Conservation (phyloP, 345 rosid genomes). For the Corymbia maculata region DNA sequence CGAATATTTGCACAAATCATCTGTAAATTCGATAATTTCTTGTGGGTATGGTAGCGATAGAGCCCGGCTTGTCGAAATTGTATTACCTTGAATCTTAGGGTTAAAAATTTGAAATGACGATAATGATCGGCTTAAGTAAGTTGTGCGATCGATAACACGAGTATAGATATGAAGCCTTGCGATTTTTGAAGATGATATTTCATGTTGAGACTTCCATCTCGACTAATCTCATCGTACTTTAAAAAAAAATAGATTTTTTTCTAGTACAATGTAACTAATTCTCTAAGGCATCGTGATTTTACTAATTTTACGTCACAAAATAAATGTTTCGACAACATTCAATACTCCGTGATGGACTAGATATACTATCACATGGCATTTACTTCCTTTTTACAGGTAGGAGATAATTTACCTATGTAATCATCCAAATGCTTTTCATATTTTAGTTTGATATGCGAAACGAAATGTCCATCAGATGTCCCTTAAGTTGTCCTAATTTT, state of each 20-base stretch:
- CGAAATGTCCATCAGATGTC: background rate
- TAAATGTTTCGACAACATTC: fast-evolving
- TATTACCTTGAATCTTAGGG: background rate
- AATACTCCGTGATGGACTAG: fast-evolving
- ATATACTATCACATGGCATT: fast-evolving
- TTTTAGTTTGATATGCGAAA: background rate
- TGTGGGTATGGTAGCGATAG: fast-evolving
- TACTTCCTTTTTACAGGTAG: background rate
- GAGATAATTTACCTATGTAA: background rate
- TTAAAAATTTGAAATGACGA: background rate
- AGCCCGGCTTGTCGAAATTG: fast-evolving
- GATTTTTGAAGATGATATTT: fast-evolving
- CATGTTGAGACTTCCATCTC: fast-evolving
- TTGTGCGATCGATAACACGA: fast-evolving
- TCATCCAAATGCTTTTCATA: background rate
- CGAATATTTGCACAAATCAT: background rate
- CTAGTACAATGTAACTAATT: background rate
- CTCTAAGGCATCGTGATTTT: background rate
- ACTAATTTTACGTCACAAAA: background rate
- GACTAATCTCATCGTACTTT: fast-evolving
- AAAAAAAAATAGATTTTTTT: background rate
- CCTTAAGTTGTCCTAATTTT: background rate
- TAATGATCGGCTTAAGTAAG: fast-evolving
- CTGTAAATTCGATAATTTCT: background rate
- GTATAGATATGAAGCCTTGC: fast-evolving